These are phyloP conservation scores for Trichoderma semiorbis DNA, from an alignment of 2,329 filamentous ascomycete genomes.

Conservation along the genomic window DNA sequence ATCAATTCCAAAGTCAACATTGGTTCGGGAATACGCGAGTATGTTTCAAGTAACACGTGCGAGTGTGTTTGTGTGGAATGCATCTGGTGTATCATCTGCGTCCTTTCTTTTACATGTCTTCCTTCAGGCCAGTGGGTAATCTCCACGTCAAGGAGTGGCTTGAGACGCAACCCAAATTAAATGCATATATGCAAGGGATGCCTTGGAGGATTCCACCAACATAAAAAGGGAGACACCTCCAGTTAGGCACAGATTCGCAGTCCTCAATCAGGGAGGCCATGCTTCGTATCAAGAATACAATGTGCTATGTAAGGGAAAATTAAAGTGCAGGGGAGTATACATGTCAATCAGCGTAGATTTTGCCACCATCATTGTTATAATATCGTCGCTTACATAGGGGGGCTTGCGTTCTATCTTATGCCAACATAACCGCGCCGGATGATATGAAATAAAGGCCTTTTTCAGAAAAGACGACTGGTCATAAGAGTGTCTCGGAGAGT, in stretches of 20 bases:
- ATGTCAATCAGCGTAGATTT: neutral
- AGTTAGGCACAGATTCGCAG: neutral
- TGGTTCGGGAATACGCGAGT: neutral
- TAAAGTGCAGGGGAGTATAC: neutral
- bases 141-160: neutral
- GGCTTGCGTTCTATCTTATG: neutral
- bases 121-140: neutral
- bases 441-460: neutral
- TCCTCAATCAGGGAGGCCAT: neutral
- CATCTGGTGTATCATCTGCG: neutral
- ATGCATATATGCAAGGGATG: neutral
- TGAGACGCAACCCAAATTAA: neutral
- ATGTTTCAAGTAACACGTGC: neutral
- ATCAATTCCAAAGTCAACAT: neutral
- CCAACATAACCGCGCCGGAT: rapidly evolving
- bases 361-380: neutral
- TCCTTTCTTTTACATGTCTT: neutral
- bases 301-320: neutral
- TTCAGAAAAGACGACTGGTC: neutral
- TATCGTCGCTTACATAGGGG: neutral
- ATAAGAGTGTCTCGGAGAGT: neutral
- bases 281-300: neutral
- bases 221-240: neutral
- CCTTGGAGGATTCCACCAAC: neutral
- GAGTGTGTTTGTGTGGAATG: neutral